Evolutionary conservation across 805 yeast species (phyloP), one percentile per base, ranked within the genome.

Genomic region (Candida xiaguanensis): DNA sequence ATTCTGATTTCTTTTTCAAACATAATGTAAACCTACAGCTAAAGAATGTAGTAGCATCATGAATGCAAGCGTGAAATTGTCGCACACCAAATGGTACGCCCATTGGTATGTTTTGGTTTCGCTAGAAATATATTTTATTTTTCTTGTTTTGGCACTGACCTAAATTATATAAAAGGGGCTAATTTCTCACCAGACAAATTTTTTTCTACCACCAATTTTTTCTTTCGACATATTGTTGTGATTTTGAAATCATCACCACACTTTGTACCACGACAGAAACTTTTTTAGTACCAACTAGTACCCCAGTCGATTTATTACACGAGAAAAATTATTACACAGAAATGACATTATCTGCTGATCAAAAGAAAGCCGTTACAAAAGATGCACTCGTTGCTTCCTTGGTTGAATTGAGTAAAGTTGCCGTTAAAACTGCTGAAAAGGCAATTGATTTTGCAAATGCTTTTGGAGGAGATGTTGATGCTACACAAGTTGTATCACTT

Each of bases 381-480:
- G 62, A 59, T 39, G 49, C 61, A 11, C 44, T 59, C 13, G 89
- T 89, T 42, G 76, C 93, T 29, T 78, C 95, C 1, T 74, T 89
- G 44, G 84, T 82, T 53, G 90, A 85, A 56, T 75, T 89, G 40
- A 80, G 93, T 31, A 86, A 81, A 55, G 88, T 95, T n/a, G 91
- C 96, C 26, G 78, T 76, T 47, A 90, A 84, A 41, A 87, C 91
- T 38, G 87, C 95, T 20, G 63, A 79, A 23, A 91, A 95, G 17
- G 78, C 90, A 24, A 77, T 86, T 43, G 81, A 81, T 54, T 85
- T 85, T 64, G 81, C 82, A 71, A 80, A 82, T 54, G 56, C 76
- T 12, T 13, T 55, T 20, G 61, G 59, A 8, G 74, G 74, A 38
- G 36, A 30, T 20, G 72, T 65, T 39, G 60, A 52, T 33, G 50